Evolutionary conservation across 495 filamentous ascomycete genomes (phyloP), one percentile per base, ranked within the genome.

Genomic region (Penicillium mononematosum): DNA sequence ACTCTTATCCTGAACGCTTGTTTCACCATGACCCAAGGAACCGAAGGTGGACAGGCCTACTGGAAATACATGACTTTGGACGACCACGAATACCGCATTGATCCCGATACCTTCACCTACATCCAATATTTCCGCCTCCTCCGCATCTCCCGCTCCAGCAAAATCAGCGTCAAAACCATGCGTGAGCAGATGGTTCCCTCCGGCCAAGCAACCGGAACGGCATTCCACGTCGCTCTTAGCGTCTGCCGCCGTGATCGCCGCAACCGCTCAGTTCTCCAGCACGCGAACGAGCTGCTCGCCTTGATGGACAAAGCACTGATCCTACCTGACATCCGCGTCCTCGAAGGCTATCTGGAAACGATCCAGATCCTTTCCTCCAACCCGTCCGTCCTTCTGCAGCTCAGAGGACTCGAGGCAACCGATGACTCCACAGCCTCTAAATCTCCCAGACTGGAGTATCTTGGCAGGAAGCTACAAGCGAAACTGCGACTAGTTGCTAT

Each of bases 181-280:
- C 65, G 70, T 7, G 65, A 80, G n/a, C 68, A 78, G 48, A 65
- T 78, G 53, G 22, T 69, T 7, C 75, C 79, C 7, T 48, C 55
- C 3, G 60, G 70, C 6, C 36, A 74, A 27, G 52, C 80, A 19
- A 70, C 68, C 17, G 59, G 69, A 5, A 81, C 82, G 45, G 83
- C 82, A 17, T 90, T 93, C 72, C 83, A 84, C 47, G 82, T 90
- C 38, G 90, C 86, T 29, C 80, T 96, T 66, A 77, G 74, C 39
- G 73, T 78, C 42, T 96, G 91, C 66, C 73, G 76, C 19, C 77
- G 87, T 41, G 90, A 96, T 73, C 82, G 80, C 56, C 80, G 81
- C 24, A 96, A 95, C 70, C 65, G 61, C n/a, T 77, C 82, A 38
- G 78, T 83, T 11, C 77, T 91, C 52, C 43, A 62, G 0, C 70